A percentile compares a stretch with the other conserved stretches of the same genome.
These are phyloP conservation scores for Penicillium diatomitis DNA, from an alignment of 495 filamentous ascomycete species.

Conservation along the genomic window DNA sequence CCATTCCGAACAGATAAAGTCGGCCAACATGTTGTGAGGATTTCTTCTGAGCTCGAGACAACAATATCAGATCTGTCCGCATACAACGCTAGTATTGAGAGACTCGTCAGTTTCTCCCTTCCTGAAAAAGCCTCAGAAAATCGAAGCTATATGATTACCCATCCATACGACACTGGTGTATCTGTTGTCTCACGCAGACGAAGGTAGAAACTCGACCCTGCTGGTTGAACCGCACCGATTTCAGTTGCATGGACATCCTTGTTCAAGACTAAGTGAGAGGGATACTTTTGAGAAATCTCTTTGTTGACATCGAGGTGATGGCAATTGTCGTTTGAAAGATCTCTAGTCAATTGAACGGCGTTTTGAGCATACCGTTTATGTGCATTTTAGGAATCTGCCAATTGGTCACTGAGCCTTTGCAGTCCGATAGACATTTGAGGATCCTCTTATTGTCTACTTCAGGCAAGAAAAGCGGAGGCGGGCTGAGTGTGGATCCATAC, in stretches of 20 bases:
- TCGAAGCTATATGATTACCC: constrained; percentile 25
- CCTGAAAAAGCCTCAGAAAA: constrained; percentile 17
- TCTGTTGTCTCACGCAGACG: constrained; percentile 7
- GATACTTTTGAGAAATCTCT: too few species aligned
- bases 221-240: constrained; percentile 16
- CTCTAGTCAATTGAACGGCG: constrained; percentile 24
- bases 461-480: background rate
- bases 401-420: background rate
- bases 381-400: constrained; percentile 2
- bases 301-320: too few species aligned
- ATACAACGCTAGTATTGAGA: constrained; percentile 19
- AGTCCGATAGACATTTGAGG: constrained; percentile 16
- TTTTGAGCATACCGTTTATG: constrained; percentile 26
- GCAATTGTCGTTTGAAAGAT: too few species aligned
- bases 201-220: constrained; percentile 1
- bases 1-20: constrained; percentile 36
- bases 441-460: background rate
- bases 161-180: constrained; percentile 28
- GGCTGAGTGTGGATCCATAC: constrained; percentile 5
- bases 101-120: constrained; percentile 24
- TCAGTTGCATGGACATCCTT: constrained; percentile 18
- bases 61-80: constrained; percentile 15
- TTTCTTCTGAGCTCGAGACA: constrained; percentile 21
- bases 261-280: constrained; percentile 7
- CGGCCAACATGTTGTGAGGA: constrained; percentile 2